Base-by-base conservation (phyloP, 768 basidiomycete species). In the Naganishia onofrii region DNA sequence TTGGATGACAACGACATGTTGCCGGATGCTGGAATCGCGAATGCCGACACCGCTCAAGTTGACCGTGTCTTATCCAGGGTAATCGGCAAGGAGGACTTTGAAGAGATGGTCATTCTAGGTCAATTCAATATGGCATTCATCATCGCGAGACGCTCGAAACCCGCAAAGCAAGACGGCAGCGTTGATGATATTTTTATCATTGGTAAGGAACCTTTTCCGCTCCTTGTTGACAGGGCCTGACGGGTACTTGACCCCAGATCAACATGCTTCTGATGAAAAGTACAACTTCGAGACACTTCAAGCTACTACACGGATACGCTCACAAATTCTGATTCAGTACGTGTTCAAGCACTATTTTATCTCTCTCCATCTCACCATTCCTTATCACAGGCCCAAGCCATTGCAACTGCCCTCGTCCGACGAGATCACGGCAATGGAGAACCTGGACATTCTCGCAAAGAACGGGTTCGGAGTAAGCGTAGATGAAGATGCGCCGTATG, bases 51-150 rank as follows among this genome's bases (percentile, higher is more conserved):
- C 17, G 84, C 81, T 83, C 15, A 75, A 15, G 90, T 86, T 0
- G 85, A 86, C 26, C 86, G 86, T 58, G 88, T 88, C 0, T 86
- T 99, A 1, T 85, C 90, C 13, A 86, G 94, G 19, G 87, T 92
- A 38, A 93, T 99, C 31, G 85, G 87, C 52, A 98, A 98, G 82
- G 78, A 81, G 1, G 94, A 99, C 81, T 98, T 99, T 74, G 85
- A 80, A 8, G 74, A 74, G 7, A 98, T 99, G 96, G 84, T 88
- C 0, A 82, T 96, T 15, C 73, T 95, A 52, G 96, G 96, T 0
- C 96, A 99, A 81, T 99, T 97, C 81, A 99, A 99, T 75, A 85
- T 89, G 36, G 94, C 94, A 0, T 99, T 99, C 81, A 92, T 99
- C 79, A 85, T 99, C 69, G 86, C 87, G 2, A 86, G 94, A 7